Base-by-base conservation (phyloP, 2,329 filamentous ascomycete species). In the Calonectria hawksworthii region DNA sequence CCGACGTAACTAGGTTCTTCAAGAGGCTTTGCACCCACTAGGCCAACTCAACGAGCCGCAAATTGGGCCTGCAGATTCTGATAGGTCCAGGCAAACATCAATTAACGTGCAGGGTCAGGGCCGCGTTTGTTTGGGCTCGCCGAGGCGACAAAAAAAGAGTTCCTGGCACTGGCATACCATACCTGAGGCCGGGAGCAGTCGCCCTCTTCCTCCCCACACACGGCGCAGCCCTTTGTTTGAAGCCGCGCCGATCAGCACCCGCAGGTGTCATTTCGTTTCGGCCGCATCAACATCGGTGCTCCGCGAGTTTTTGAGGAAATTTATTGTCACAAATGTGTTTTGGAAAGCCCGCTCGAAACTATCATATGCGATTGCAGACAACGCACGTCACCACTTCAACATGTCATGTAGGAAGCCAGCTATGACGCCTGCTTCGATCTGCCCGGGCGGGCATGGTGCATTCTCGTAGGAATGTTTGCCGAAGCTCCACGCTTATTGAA, bases 21-120 rank as follows among this genome's bases (percentile, higher is more conserved):
- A 76, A 76, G 72, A 76, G 72, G 78, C 80, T 77, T 79, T 79
- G 79, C 81, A 83, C 78, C 79, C 83, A 82, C 83, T 84, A 81
- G 69, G 74, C 76, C 72, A 73, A 75, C 59, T 67, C 72, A 63
- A 78, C 73, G 77, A 83, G 82, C 81, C 82, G 82, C 82, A 83
- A 82, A 80, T 78, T 81, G 81, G 72, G 77, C 80, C 77, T 81
- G 69, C 73, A 75, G 68, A 67, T 76, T 78, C 77, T 83, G 82
- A 84, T 83, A 81, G 82, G 82, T 76, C 74, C 77, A 77, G 75
- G 69, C 74, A 70, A 78, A 75, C 65, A 78, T 79, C 75, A 79
- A 79, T 80, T 75, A 77, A 77, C 76, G 78, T 73, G 66, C 56
- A 63, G 51, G 34, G 65, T 52, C 65, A 28, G 36, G 50, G 64